Percentiles rank a stretch among this genome's conserved stretches.
Conservation (phyloP, 2,329 filamentous ascomycete genomes). For the Cadophora sp. region DNA sequence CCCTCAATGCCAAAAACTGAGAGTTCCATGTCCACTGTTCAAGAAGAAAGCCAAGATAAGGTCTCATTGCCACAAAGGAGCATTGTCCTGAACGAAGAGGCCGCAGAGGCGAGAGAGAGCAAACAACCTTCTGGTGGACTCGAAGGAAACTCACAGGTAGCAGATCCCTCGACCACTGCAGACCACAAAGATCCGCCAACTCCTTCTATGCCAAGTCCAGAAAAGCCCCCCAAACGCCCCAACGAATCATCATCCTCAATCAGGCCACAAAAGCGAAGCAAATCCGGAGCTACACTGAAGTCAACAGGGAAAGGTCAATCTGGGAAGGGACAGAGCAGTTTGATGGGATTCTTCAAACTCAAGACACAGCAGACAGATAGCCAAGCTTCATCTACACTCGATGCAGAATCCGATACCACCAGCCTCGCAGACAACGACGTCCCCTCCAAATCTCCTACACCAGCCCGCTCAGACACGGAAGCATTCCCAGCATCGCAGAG, state of each 20-base stretch:
- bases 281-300: conserved; percentile 46
- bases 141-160: neutral
- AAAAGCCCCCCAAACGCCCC: conserved; percentile 33
- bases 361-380: conserved; percentile 48
- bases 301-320: conserved; percentile 56
- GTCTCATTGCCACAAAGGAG: neutral
- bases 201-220: conserved; percentile 33
- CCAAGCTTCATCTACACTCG: conserved; percentile 12
- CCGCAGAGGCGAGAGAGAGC: neutral
- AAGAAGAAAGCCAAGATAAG: neutral
- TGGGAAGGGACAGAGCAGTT: conserved; percentile 46
- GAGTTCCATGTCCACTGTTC: conserved; percentile 18
- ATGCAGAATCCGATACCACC: conserved; percentile 14
- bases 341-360: conserved; percentile 82
- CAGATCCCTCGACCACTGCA: conserved; percentile 22
- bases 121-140: neutral
- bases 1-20: conserved; percentile 34
- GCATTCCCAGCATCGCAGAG: neutral
- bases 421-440: conserved; percentile 12
- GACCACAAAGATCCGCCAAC: neutral
- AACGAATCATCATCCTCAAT: conserved; percentile 15
- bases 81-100: neutral
- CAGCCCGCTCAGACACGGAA: conserved; percentile 5
- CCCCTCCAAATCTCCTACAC: conserved; percentile 18
- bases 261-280: conserved; percentile 57